These are phyloP conservation scores for Stemphylium vesicarium DNA, from an alignment of 2,329 filamentous ascomycete species.

Conservation along the genomic window DNA sequence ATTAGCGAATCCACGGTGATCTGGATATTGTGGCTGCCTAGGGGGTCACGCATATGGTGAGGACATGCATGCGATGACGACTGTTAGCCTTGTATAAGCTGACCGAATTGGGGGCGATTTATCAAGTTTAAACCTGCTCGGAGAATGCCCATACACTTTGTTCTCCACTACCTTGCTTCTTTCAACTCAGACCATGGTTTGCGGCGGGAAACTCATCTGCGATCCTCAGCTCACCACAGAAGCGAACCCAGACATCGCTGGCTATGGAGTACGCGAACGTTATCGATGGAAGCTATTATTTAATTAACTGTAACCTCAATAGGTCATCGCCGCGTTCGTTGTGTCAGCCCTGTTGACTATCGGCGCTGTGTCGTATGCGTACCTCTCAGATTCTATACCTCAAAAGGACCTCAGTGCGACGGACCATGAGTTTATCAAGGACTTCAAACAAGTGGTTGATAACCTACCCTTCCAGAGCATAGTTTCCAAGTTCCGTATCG, in stretches of 20 bases:
- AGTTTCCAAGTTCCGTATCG: not conserved
- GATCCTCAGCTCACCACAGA: conserved; percentile 4
- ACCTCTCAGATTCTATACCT: conserved; percentile 24
- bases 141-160: no score
- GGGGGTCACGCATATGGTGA: no score
- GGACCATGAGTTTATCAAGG: conserved; percentile 15
- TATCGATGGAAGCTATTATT: not conserved
- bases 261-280: conserved; percentile 17
- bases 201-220: conserved; percentile 9
- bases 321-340: conserved; percentile 22
- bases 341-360: conserved; percentile 21
- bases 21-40: no score
- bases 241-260: conserved; percentile 20
- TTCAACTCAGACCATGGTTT: not conserved
- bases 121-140: no score
- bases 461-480: not conserved
- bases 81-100: no score
- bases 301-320: not conserved
- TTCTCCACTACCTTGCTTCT: no score
- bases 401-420: conserved; percentile 17
- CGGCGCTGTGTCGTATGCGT: conserved; percentile 17
- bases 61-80: no score
- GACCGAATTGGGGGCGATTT: no score
- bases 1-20: no score
- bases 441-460: not conserved